Conservation (phyloP, 768 basidiomycete species). For the Strobilomyces echinocephalus region DNA sequence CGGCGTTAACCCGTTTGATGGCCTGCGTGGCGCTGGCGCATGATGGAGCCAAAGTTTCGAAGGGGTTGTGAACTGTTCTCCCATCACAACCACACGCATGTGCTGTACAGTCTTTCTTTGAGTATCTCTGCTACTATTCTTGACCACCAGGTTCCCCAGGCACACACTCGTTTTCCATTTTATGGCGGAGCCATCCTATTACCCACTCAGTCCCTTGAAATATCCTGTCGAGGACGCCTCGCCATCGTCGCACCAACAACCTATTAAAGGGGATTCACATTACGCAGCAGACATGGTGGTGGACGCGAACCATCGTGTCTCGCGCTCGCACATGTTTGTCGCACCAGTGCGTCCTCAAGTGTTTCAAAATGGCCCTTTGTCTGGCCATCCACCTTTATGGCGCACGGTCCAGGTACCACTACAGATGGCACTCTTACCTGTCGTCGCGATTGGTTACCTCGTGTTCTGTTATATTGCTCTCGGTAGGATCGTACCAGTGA, state of each 20-base stretch:
- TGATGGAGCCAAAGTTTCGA: too few species aligned
- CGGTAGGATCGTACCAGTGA: slow-evolving; percentile 21
- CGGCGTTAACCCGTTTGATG: too few species aligned
- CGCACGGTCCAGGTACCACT: slow-evolving; percentile 2
- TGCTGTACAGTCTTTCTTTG: neutral
- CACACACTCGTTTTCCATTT: slow-evolving; percentile 8
- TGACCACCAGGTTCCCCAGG: neutral
- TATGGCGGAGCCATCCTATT: slow-evolving; percentile 20
- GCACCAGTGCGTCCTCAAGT: slow-evolving; percentile 5
- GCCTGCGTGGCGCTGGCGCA: too few species aligned
- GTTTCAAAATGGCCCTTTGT: neutral
- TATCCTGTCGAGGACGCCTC: neutral
- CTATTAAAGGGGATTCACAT: neutral
- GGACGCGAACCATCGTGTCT: neutral
- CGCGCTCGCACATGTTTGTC: slow-evolving; percentile 4
- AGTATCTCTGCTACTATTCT: neutral
- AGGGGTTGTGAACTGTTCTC: too few species aligned
- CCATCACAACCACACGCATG: neutral
- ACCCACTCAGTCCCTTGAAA: slow-evolving; percentile 14
- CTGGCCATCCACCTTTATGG: slow-evolving; percentile 5
- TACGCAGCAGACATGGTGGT: neutral
- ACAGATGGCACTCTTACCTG: slow-evolving; percentile 20
- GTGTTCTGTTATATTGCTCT: slow-evolving; percentile 28
- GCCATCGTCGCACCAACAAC: neutral
- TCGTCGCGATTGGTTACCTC: slow-evolving; percentile 26